Conservation (phyloP, 2,329 filamentous ascomycete species). For the Colletotrichum melonis region DNA sequence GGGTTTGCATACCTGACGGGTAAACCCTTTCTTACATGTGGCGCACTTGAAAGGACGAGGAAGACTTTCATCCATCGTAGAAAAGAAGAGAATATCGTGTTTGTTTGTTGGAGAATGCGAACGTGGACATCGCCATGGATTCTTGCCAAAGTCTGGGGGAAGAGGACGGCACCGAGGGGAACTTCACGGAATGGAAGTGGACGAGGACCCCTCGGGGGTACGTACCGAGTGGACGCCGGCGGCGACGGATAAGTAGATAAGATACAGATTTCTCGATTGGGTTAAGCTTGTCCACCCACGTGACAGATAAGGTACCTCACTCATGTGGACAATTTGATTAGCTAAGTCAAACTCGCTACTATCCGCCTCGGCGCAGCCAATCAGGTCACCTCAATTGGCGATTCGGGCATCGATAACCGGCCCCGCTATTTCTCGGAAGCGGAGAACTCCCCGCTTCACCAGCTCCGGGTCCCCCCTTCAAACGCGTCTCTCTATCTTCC, state of each 20-base stretch:
- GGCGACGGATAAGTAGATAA: constrained; percentile 7
- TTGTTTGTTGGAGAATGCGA: constrained; percentile 6
- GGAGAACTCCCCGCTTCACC: constrained; percentile 17
- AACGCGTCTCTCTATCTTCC: neutral
- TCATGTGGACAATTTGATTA: constrained; percentile 4
- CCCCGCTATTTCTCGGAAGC: constrained; percentile 7
- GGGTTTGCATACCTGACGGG: constrained; percentile 7
- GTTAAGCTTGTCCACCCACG: constrained; percentile 27
- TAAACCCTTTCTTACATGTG: constrained; percentile 23
- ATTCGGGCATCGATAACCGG: constrained; percentile 7
- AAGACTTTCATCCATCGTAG: constrained; percentile 3
- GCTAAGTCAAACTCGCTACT: neutral
- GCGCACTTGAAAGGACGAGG: constrained; percentile 27
- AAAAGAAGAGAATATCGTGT: neutral
- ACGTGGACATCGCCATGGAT: constrained; percentile 9
- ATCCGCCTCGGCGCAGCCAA: neutral
- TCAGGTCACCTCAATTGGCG: neutral
- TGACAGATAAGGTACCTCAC: neutral
- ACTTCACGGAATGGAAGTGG: neutral
- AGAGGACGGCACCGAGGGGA: neutral
- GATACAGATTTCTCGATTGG: neutral
- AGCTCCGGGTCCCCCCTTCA: neutral
- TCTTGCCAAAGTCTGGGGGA: constrained; percentile 5
- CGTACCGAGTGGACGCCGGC: neutral
- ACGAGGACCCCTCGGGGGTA: neutral